Evolutionary conservation across 202 grass and related monocot species (phyloP), one percentile per base, ranked within the genome.

Genomic region (Carex sylvatica): DNA sequence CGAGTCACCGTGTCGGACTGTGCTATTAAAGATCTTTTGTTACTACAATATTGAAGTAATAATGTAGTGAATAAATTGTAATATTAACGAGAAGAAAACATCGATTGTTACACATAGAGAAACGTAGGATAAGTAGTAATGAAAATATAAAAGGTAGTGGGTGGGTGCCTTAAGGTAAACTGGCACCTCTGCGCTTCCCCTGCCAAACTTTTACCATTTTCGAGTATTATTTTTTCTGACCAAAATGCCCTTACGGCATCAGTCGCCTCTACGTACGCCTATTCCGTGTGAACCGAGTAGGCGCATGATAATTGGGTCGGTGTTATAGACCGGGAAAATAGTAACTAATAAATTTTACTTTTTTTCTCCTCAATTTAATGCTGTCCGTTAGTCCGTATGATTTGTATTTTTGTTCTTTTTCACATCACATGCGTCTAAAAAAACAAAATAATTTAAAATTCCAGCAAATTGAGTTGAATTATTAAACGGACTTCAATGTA

Each of bases 121-220:
- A 1, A 19, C 3, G 2, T n/a, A 59, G 1, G 1, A 16, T 8
- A 7, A 11, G 15, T 10, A 58, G 73, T n/a, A 76, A n/a, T 2
- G 14, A 9, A 33, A 35, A 77, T 8, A 77, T 9, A 28, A 58
- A 31, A 77, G 14, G 3, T 56, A 30, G 28, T 77, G 52, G 52
- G 73, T 58, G 73, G 51, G 23, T 46, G 40, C 20, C 68, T 71
- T 71, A 13, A 23, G 42, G 42, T 70, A 46, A 60, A 60, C 70
- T 84, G 82, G 24, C 69, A 58, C 52, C 71, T 64, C 28, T 84
- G 70, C 33, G 65, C 67, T 74, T 61, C 35, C 20, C 31, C 28
- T 65, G 70, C 72, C 83, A 75, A 65, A 33, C 82, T 84, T 87
- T 84, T 88, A 74, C 88, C 75, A 73, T 85, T 90, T 64, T 63